Conservation (phyloP, 73 alveolate genomes). For the Paramecium bursaria region DNA sequence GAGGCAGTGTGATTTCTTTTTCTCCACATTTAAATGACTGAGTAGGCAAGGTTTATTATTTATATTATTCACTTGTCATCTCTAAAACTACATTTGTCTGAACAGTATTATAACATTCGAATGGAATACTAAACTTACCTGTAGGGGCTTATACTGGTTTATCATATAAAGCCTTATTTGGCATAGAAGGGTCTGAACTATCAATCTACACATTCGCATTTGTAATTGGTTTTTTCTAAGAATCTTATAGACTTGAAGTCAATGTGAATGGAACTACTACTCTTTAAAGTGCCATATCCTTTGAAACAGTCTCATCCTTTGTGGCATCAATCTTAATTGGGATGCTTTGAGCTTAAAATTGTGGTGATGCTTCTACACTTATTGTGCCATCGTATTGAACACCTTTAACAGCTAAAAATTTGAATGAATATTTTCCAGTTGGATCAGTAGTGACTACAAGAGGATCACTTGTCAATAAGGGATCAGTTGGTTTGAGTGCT, state of each 20-base stretch:
- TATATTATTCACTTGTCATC: constrained; percentile 13
- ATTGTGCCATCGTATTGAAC: constrained; percentile 21
- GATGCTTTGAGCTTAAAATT: background rate
- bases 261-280: constrained; percentile 2
- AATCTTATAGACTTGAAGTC: background rate
- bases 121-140: constrained; percentile 24
- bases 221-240: background rate
- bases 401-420: constrained; percentile 2
- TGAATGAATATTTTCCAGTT: constrained; percentile 8
- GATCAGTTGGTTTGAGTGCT: constrained; percentile 4
- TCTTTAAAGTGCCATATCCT: background rate
- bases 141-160: background rate
- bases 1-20: background rate
- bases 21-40: constrained; percentile 16
- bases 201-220: constrained; percentile 27
- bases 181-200: constrained; percentile 15
- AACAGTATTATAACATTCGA: constrained; percentile 4
- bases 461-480: background rate
- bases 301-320: background rate
- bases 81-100: constrained; percentile 10
- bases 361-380: constrained; percentile 18
- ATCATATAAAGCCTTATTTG: background rate
- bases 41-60: constrained; percentile 16
- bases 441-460: background rate
- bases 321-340: background rate